Evolutionary conservation across 192 early-diverging fungal species (phyloP), one percentile per base, ranked within the genome.

Genomic region (Linnemannia schmuckeri): DNA sequence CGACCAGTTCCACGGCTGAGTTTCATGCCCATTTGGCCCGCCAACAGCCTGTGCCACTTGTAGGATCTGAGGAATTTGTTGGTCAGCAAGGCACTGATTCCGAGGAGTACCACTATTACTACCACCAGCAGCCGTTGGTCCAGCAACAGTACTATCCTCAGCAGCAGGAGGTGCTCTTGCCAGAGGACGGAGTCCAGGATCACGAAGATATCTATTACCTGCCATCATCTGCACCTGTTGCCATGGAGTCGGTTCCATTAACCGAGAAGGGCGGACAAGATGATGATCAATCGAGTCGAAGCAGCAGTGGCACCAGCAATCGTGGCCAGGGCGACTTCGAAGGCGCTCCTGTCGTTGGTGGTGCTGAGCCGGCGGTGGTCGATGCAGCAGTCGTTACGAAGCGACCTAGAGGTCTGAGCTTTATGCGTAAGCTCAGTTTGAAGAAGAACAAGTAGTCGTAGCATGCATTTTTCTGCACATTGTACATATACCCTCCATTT

Each of bases 391-490:
- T 46, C 2, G 57, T 7, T 9, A 9, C 46, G n/a, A 76, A 75
- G 41, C 54, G 47, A 15, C 57, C n/a, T 57, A 75, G 79, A 30
- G 75, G 78, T n/a, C 17, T 77, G 70, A 61, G 57, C 42, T 81
- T 86, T 69, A 77, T 86, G 37, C 74, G 61, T 41, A 86, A 77
- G 49, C 38, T 86, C 20, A 81, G 79, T 27, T 37, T 77, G 6
- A 73, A 74, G 61, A 84, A 71, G 74, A 84, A 83, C 27, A 55
- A 78, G 54, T 37, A 72, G 15, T n/a, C 24, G 24, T n/a, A 66
- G 13, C 61, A 30, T 66, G 49, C 44, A 77, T 37, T 44, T n/a
- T 13, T 76, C 18, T 33, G 20, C 49, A 37, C 42, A 46, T 30
- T 72, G 35, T 77, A 61, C 54, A 77, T 76, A 82, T 71, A 75